Evolutionary conservation across 176 grass and related monocot species (phyloP).

Genomic region (Dactylis glomerata): DNA sequence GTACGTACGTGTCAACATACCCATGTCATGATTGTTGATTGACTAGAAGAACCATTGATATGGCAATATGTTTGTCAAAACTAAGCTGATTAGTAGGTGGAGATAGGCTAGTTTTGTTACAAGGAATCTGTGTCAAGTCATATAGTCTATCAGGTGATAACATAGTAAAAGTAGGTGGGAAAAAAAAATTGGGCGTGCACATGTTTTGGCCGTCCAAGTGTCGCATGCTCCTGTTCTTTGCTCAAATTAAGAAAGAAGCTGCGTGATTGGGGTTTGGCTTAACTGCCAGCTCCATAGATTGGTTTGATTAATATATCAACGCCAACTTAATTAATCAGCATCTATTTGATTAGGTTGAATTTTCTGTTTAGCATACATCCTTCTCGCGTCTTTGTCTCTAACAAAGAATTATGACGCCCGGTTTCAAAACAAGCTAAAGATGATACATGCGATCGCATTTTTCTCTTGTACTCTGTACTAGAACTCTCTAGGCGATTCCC

Average conservation of each 20-base stretch:
- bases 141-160: neutral
- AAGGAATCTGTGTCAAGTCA: neutral
- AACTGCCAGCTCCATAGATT: neutral
- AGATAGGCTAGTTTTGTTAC: neutral
- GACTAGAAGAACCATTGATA: neutral
- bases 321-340: neutral
- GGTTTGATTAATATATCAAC: neutral
- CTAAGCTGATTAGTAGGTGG: neutral
- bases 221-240: neutral
- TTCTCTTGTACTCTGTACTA: too few species aligned
- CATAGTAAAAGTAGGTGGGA: neutral
- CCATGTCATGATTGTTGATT: neutral
- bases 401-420: neutral
- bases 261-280: neutral
- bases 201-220: constrained; percentile 8
- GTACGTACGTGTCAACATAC: neutral
- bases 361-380: neutral
- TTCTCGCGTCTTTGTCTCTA: neutral
- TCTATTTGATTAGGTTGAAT: too few species aligned
- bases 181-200: neutral
- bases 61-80: neutral
- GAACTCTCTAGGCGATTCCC: too few species aligned
- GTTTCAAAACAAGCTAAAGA: too few species aligned
- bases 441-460: too few species aligned
- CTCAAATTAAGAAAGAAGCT: neutral